Evolutionary conservation across 1,284 basidiomycete species (phyloP).

Genomic region (Rhodotorula sp.): DNA sequence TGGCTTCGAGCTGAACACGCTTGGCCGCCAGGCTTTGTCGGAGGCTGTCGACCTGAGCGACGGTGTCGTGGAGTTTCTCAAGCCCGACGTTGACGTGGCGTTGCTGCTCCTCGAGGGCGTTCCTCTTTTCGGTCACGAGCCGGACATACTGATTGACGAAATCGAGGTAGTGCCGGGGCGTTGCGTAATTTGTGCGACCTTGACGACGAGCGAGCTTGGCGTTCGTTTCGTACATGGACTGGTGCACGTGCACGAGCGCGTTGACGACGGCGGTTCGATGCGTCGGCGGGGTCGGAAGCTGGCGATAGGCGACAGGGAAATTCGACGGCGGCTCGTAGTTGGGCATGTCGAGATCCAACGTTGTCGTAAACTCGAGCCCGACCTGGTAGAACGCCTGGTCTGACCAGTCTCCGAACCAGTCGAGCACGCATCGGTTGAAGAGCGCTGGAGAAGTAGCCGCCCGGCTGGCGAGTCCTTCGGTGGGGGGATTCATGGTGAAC

Average conservation of each 20-base stretch:
- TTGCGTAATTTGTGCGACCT: constrained; percentile 94
- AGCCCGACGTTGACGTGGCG: constrained; percentile 97
- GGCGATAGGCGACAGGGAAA: constrained; percentile 85
- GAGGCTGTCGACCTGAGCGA: constrained; percentile 92
- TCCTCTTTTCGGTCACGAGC: constrained; percentile 96
- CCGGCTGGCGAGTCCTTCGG: constrained; percentile 68
- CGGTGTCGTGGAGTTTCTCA: constrained; percentile 93
- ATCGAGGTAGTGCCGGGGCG: constrained; percentile 95
- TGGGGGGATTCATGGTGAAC: constrained; percentile 98
- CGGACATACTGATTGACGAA: constrained; percentile 98
- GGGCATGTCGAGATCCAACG: constrained; percentile 81
- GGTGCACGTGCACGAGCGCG: constrained; percentile 88
- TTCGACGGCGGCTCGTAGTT: constrained; percentile 70
- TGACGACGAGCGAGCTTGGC: constrained; percentile 83
- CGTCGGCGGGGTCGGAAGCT: constrained; percentile 71
- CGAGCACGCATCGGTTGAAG: constrained; percentile 96
- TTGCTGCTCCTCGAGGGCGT: constrained; percentile 97
- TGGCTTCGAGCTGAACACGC: constrained; percentile 85
- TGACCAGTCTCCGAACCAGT: constrained; percentile 99
- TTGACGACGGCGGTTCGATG: constrained; percentile 89
- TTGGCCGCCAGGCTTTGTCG: constrained; percentile 94
- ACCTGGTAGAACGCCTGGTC: constrained; percentile 97
- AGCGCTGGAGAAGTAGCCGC: constrained; percentile 96
- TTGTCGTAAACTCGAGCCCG: constrained; percentile 88
- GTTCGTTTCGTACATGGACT: constrained; percentile 85